phyloP scores from a whole-genome alignment of 192 early-diverging fungal species.

The Entomortierella lignicola region DNA sequence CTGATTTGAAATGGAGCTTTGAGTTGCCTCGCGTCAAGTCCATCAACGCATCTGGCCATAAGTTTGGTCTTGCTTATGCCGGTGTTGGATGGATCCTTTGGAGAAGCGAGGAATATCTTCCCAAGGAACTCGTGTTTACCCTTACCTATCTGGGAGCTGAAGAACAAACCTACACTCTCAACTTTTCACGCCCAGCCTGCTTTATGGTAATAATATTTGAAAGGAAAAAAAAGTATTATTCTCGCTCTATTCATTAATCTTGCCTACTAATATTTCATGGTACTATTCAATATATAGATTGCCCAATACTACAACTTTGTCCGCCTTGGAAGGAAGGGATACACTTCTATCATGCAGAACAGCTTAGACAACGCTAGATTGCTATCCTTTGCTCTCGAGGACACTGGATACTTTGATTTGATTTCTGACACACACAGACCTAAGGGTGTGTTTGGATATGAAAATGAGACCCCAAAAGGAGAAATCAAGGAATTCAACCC shows the following conservation, averaged over 20 bases:
- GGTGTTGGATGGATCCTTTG: conserved; percentile 89
- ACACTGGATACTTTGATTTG: conserved; percentile 68
- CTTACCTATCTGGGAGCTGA: conserved; percentile 79
- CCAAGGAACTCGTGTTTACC: conserved; percentile 80
- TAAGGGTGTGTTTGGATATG: conserved; percentile 57
- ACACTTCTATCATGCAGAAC: conserved; percentile 67
- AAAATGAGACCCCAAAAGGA: conserved; percentile 23
- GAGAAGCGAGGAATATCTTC: conserved; percentile 73
- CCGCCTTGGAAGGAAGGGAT: conserved; percentile 73
- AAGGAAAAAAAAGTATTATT: not conserved
- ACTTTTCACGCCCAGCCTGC: conserved; percentile 80
- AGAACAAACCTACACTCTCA: conserved; percentile 78
- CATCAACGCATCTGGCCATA: conserved; percentile 89
- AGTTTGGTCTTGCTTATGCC: conserved; percentile 86
- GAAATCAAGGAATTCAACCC: conserved; percentile 53
- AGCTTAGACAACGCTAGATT: conserved; percentile 67
- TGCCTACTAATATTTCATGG: not conserved
- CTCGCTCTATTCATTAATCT: not conserved
- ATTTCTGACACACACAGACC: conserved; percentile 72
- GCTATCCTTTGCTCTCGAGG: conserved; percentile 65
- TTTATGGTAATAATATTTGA: conserved; percentile 57
- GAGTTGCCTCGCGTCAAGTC: conserved; percentile 74
- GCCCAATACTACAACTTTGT: conserved; percentile 87
- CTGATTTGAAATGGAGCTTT: conserved; percentile 76
- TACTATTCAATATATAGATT: conserved; percentile 44